Evolutionary conservation across 441 rosid genomes (phyloP).

Genomic region (Pelargonium fulgidum): DNA sequence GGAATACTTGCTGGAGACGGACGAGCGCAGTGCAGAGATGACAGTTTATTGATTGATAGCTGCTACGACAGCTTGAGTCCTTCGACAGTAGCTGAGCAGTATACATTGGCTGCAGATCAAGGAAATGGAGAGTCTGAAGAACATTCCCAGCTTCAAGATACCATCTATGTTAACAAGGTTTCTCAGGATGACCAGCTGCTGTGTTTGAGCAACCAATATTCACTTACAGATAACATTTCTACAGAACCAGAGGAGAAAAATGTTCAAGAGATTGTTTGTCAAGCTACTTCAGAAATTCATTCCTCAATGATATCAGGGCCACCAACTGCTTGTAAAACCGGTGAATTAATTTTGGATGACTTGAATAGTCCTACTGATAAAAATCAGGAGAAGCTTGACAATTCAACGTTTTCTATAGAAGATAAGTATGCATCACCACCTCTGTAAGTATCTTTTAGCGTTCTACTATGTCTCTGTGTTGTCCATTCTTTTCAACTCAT

Average conservation of each 20-base stretch:
- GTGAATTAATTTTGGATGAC: not conserved
- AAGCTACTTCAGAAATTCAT: constrained; percentile 23
- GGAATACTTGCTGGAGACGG: constrained; percentile 20
- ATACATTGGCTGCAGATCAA: constrained; percentile 22
- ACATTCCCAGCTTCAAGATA: constrained; percentile 28
- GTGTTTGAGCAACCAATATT: constrained; percentile 19
- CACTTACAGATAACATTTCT: constrained; percentile 20
- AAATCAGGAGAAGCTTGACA: constrained; percentile 19
- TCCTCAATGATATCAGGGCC: constrained; percentile 20
- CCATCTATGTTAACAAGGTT: constrained; percentile 24
- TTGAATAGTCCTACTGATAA: constrained; percentile 17
- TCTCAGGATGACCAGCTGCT: constrained; percentile 19
- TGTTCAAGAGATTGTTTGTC: constrained; percentile 21
- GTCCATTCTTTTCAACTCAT: constrained; percentile 5
- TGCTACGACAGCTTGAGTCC: constrained; percentile 11
- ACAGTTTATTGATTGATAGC: constrained; percentile 16
- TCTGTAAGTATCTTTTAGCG: constrained; percentile 37
- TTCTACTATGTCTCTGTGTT: constrained; percentile 11
- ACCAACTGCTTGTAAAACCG: constrained; percentile 19
- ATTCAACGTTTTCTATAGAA: constrained; percentile 20
- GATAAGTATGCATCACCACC: constrained; percentile 25
- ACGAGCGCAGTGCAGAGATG: constrained; percentile 16
- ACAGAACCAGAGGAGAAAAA: constrained; percentile 23
- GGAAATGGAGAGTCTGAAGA: constrained; percentile 28
- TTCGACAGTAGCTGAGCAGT: constrained; percentile 15